Base-by-base conservation (phyloP, 306 rosid species). In the Vigna nakashimae region DNA sequence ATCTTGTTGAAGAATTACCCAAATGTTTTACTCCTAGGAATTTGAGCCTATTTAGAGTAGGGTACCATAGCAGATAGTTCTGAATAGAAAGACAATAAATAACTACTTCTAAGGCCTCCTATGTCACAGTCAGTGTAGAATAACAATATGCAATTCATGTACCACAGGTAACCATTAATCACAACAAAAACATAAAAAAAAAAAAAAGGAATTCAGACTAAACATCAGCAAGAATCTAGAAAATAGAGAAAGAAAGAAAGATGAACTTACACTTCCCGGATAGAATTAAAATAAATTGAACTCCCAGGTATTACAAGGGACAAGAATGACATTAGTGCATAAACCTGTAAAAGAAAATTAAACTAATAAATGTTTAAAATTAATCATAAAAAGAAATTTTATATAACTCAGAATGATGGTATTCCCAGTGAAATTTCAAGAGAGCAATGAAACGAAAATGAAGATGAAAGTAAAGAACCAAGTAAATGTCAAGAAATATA, bases 261-360 rank as follows among this genome's bases (percentile, higher is more conserved):
- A 75, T 22, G 70, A 55, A 92, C 98, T 94, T 90, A 94, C 97
- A 92, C 97, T 94, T 94, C 98, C 51, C 95, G 87, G 18, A 92
- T 83, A 72, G 98, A 94, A 86, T 91, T 87, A 66, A 94, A 94
- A 84, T 92, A 94, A 80, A 94, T 94, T 50, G 97, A 90, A 62
- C 90, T 80, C 36, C 30, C 80, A 8, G 96, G 97, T 45, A 88
- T 10, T 77, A 94, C 89, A 55, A 94, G 98, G 78, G 97, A 89
- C 89, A 94, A 80, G 95, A 94, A 94, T 46, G 98, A 94, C 91
- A 82, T 94, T 28, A 92, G 80, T 4, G 98, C 98, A 82, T 94
- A 94, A 70, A 94, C 92, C 97, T 94, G 92, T 8, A 63, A 86
- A 43, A 55, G n/a, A 73, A 67, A 74, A 81, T 11, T 38, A 55